A percentile compares a stretch with the other conserved stretches of the same genome.
phyloP scores from a whole-genome alignment of 352 stramenopile species.

The Elongisporangium undulatum region DNA sequence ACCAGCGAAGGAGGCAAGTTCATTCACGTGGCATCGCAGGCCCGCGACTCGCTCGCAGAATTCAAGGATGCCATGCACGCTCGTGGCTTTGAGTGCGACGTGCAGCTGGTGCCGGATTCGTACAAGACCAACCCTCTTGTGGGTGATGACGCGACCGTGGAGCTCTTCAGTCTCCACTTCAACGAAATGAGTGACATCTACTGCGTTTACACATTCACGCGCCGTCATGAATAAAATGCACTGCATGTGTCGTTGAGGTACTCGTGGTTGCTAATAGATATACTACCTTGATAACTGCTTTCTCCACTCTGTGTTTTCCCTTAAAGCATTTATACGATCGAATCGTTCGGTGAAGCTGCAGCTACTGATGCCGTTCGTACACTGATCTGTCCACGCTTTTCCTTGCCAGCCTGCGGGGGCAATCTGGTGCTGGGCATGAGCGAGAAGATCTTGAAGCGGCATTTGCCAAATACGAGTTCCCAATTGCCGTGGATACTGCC shows the following conservation, averaged over 20 bases:
- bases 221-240: slow-evolving; percentile 17
- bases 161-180: slow-evolving; percentile 85
- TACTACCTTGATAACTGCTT: background rate
- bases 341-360: background rate
- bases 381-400: slow-evolving; percentile 2
- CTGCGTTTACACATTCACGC: slow-evolving; percentile 83
- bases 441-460: slow-evolving; percentile 49
- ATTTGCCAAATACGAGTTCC: slow-evolving; percentile 72
- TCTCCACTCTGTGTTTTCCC: background rate
- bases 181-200: slow-evolving; percentile 90
- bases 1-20: slow-evolving; percentile 45
- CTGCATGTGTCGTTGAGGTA: background rate
- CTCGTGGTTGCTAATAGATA: slow-evolving; percentile 2
- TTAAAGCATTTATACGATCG: background rate
- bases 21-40: slow-evolving; percentile 76
- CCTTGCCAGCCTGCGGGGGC: slow-evolving; percentile 16
- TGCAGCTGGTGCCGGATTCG: slow-evolving; percentile 67
- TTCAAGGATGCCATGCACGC: slow-evolving; percentile 79
- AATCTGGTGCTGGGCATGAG: slow-evolving; percentile 50
- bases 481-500: slow-evolving; percentile 71
- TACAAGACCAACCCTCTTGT: slow-evolving; percentile 87
- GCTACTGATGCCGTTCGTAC: background rate
- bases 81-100: slow-evolving; percentile 52
- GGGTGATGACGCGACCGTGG: slow-evolving; percentile 46
- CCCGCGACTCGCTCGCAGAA: slow-evolving; percentile 72